Base-by-base conservation (phyloP, 176 grass and related monocot genomes). In the Phyllostachys edulis region DNA sequence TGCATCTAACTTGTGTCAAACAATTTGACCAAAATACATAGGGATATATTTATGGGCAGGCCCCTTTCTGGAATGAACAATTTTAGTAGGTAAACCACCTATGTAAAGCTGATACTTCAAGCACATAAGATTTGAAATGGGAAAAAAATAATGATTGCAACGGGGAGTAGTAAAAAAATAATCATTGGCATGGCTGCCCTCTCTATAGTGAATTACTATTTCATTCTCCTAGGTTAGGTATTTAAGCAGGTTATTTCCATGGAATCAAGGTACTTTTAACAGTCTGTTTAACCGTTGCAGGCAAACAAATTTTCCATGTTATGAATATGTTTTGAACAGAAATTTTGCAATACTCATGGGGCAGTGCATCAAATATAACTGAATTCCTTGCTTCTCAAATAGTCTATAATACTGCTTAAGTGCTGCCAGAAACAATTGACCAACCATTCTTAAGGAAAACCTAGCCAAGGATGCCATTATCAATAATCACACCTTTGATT, bases 391-490 rank as follows among this genome's bases (percentile, higher is more conserved):
- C 59, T 66, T 80, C 14, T 37, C 7, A 26, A 55, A 44, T 50
- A 51, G 40, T 0, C 75, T 55, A 55, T 20, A 21, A 55, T 74
- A 36, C 49, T 59, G 74, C 15, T 38, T 9, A 55, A 55, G 81
- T 26, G 59, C 38, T 56, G 21, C 42, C 41, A 12, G 24, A 44
- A 46, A 82, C 13, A 57, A 46, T 26, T 66, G 52, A 60, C 64
- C 13, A 27, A 27, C 5, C 18, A 57, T 99, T 99, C 44, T 75
- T 65, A 0, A 18, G 2, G 14, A 74, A 74, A 55, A 32, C 55
- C 9, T 23, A 21, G 18, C 27, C 18, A 67, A 51, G 11, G 17
- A 40, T 13, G 10, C 37, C 27, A 76, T 4, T 40, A 57, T 23
- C 36, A 75, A 20, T n/a, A 38, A 9, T 56, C 57, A 75, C 11